A percentile compares a stretch with the other conserved stretches of the same genome.
Evolutionary conservation across 306 rosid genomes (phyloP).

Genomic region (Trifolium repens): DNA sequence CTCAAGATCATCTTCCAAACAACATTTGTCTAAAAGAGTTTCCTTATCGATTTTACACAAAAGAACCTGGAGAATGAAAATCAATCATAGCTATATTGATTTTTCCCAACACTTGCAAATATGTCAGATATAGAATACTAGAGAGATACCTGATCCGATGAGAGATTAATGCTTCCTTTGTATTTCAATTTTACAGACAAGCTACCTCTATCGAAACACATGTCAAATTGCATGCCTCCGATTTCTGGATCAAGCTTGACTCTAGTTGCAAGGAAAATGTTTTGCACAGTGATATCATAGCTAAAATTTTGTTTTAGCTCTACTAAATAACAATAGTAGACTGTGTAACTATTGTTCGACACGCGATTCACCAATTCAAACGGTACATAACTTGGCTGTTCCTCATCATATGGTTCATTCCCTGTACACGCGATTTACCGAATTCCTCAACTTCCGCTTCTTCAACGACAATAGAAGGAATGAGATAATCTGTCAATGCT

Average conservation of each 20-base stretch:
- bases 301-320: conserved; percentile 62
- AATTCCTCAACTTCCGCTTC: conserved; percentile 52
- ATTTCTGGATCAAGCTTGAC: conserved; percentile 59
- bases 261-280: conserved; percentile 64
- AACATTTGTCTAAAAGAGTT: conserved; percentile 31
- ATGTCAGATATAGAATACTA: not conserved
- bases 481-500: conserved; percentile 76
- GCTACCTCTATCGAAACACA: conserved; percentile 58
- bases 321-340: conserved; percentile 71
- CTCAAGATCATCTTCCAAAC: conserved; percentile 47
- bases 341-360: conserved; percentile 33
- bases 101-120: not conserved
- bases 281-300: conserved; percentile 53
- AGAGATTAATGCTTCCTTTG: not conserved
- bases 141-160: not conserved
- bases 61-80: conserved; percentile 56
- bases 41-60: conserved; percentile 45
- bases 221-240: conserved; percentile 52
- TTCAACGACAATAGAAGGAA: conserved; percentile 65
- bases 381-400: conserved; percentile 69
- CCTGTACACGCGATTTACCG: conserved; percentile 60
- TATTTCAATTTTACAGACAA: conserved; percentile 52
- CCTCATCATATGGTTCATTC: conserved; percentile 55
- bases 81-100: not conserved
- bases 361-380: conserved; percentile 55